Evolutionary conservation across 176 grass and related monocot species (phyloP).

Genomic region (Poa pratensis): DNA sequence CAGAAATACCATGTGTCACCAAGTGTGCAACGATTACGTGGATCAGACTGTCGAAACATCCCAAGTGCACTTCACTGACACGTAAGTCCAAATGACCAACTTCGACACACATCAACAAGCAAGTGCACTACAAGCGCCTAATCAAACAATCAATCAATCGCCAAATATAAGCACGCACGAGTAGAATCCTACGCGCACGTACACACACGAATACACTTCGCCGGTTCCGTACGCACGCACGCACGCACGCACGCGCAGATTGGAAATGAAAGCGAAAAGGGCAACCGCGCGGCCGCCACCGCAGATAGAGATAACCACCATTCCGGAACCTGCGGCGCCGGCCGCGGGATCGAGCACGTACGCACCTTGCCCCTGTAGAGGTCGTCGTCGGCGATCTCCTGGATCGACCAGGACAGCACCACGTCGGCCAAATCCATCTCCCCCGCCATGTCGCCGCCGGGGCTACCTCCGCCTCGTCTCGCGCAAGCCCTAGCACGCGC

Average conservation of each 20-base stretch:
- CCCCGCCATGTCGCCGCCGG: constrained; percentile 21
- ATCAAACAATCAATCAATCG: neutral
- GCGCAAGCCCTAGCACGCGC: constrained; percentile 5
- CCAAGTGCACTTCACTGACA: neutral
- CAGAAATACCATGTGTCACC: neutral
- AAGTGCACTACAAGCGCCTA: neutral
- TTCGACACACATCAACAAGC: neutral
- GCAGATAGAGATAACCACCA: neutral
- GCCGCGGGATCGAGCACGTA: neutral
- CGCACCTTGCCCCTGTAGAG: constrained; percentile 51
- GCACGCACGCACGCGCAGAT: neutral
- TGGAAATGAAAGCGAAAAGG: neutral
- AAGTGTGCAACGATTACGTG: neutral
- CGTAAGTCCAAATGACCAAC: neutral
- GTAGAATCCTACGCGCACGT: neutral
- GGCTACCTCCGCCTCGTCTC: constrained; percentile 10
- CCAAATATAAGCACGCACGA: neutral
- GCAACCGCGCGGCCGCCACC: neutral
- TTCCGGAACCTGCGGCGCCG: neutral
- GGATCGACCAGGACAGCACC: constrained; percentile 63
- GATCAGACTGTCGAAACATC: neutral
- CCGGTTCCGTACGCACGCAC: neutral
- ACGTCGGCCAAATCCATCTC: constrained; percentile 49
- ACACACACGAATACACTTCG: neutral
- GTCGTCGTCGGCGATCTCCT: constrained; percentile 43